Evolutionary conservation across 2,329 filamentous ascomycete genomes (phyloP).

Genomic region (Curvularia sp.): DNA sequence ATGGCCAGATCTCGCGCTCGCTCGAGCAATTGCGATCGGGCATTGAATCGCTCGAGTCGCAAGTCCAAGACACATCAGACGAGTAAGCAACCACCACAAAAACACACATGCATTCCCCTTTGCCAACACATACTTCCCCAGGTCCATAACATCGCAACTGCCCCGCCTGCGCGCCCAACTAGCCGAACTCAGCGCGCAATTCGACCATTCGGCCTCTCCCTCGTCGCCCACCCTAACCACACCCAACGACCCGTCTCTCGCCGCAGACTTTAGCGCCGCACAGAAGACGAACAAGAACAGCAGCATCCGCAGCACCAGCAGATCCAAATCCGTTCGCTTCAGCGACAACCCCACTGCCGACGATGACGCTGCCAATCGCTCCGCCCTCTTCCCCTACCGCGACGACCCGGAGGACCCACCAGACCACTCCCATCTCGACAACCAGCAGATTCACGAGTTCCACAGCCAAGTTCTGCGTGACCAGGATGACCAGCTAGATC

Average conservation of each 20-base stretch:
- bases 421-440: constrained; percentile 68
- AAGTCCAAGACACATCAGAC: constrained; percentile 66
- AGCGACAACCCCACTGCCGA: constrained; percentile 59
- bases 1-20: constrained; percentile 87
- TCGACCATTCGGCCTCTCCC: constrained; percentile 63
- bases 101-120: neutral
- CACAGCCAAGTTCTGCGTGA: constrained; percentile 82
- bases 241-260: constrained; percentile 53
- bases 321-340: constrained; percentile 83
- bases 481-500: constrained; percentile 93
- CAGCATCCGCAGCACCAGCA: constrained; percentile 32
- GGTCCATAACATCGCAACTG: constrained; percentile 62
- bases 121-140: constrained; percentile 15
- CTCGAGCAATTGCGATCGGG: constrained; percentile 86
- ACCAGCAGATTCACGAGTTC: constrained; percentile 85
- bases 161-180: constrained; percentile 75
- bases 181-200: constrained; percentile 78
- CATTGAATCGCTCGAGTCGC: constrained; percentile 71
- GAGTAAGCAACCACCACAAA: constrained; percentile 50
- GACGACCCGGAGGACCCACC: constrained; percentile 66
- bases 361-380: constrained; percentile 57
- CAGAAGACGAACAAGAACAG: constrained; percentile 33
- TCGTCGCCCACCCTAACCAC: constrained; percentile 50
- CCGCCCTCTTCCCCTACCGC: constrained; percentile 71
- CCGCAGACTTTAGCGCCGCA: constrained; percentile 48